Percentiles rank a stretch among this genome's conserved stretches.
Evolutionary conservation across 73 alveolate species (phyloP).

Genomic region (Tetrahymena elliotti): DNA sequence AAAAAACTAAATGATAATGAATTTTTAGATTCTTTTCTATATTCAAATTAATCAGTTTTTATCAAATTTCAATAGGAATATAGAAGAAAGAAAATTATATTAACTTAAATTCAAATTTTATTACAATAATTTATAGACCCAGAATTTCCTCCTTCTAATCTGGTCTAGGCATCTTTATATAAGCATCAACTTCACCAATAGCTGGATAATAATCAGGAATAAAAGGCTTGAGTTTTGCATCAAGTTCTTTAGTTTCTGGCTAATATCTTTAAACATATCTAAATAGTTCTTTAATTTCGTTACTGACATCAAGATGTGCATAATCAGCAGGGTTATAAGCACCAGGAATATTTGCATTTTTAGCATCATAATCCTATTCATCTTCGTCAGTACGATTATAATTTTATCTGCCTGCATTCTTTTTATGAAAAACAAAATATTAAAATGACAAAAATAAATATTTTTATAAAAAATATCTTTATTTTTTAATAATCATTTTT

Average conservation of each 20-base stretch:
- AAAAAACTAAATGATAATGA: neutral
- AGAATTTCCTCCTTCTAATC: slow-evolving; percentile 81
- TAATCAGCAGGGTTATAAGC: slow-evolving; percentile 81
- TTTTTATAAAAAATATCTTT: no score
- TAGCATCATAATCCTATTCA: slow-evolving; percentile 15
- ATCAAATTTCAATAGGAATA: slow-evolving; percentile 7
- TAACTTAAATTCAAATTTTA: neutral
- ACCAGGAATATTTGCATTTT: slow-evolving; percentile 43
- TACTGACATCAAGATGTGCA: slow-evolving; percentile 66
- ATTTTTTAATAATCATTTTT: neutral
- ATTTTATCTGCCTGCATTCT: slow-evolving; percentile 20
- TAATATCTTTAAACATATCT: slow-evolving; percentile 68
- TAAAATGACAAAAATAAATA: neutral
- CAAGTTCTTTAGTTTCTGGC: slow-evolving; percentile 86
- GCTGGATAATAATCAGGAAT: slow-evolving; percentile 91
- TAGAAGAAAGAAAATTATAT: neutral
- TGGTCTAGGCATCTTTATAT: slow-evolving; percentile 88
- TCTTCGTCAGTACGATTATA: slow-evolving; percentile 17
- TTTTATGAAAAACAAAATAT: neutral
- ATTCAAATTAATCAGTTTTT: neutral
- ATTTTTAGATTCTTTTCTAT: neutral
- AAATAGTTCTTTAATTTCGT: slow-evolving; percentile 67
- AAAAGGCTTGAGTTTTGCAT: slow-evolving; percentile 89
- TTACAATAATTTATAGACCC: slow-evolving; percentile 62
- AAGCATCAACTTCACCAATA: slow-evolving; percentile 96